These are phyloP conservation scores for Aspergillus brunneoviolaceus DNA, from an alignment of 2,329 filamentous ascomycete genomes.

Conservation along the genomic window DNA sequence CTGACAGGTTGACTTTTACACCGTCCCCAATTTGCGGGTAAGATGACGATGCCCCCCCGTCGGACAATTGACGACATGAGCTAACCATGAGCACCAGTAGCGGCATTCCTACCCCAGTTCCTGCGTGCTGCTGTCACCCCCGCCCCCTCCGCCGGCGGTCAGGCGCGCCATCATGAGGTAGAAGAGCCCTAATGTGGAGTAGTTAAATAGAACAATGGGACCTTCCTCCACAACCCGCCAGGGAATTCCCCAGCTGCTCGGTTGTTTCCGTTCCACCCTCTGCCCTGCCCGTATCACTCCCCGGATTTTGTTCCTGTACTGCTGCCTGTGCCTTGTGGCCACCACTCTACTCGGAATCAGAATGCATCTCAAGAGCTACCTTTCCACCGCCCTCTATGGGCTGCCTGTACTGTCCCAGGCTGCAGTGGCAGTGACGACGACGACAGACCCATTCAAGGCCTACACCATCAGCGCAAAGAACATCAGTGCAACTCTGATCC, in stretches of 20 bases:
- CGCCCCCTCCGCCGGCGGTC: slow-evolving; percentile 18
- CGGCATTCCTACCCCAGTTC: slow-evolving; percentile 21
- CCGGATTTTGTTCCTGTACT: slow-evolving; percentile 31
- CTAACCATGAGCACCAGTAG: slow-evolving; percentile 19
- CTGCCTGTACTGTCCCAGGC: slow-evolving; percentile 30
- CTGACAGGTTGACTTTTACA: not conserved
- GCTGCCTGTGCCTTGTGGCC: slow-evolving; percentile 30
- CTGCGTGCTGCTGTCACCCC: slow-evolving; percentile 13
- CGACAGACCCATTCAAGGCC: slow-evolving; percentile 38
- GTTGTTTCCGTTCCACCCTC: slow-evolving; percentile 28
- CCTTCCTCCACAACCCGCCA: slow-evolving; percentile 17
- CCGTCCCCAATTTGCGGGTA: slow-evolving; percentile 3
- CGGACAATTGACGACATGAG: slow-evolving; percentile 19
- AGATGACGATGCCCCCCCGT: slow-evolving; percentile 20
- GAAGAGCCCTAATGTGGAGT: slow-evolving; percentile 2
- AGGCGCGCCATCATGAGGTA: slow-evolving; percentile 23
- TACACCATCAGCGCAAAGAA: slow-evolving; percentile 49
- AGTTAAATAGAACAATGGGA: slow-evolving; percentile 20
- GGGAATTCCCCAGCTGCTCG: slow-evolving; percentile 21
- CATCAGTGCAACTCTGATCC: slow-evolving; percentile 50
- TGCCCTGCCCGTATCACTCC: slow-evolving; percentile 30
- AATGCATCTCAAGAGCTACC: slow-evolving; percentile 39
- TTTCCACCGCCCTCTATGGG: slow-evolving; percentile 34
- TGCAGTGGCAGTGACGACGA: slow-evolving; percentile 11
- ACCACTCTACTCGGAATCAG: slow-evolving; percentile 30